Percentiles rank a stretch among this genome's conserved stretches.
Evolutionary conservation across 129 eudicot genomes (phyloP).

Genomic region (Tagetes erecta): DNA sequence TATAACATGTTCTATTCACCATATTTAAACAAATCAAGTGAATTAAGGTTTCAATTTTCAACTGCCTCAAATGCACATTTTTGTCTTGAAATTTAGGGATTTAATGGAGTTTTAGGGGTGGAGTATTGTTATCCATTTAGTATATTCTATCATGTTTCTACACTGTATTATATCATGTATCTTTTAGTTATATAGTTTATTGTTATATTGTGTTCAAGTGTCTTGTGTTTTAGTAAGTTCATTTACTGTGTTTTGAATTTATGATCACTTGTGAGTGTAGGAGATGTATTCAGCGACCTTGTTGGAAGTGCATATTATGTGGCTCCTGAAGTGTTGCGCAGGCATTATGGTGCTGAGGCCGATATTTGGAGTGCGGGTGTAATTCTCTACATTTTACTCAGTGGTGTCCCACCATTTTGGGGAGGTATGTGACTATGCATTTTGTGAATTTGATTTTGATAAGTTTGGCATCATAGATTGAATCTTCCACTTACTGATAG

Average conservation of each 20-base stretch:
- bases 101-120: background rate
- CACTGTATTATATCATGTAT: background rate
- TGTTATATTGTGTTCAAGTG: conserved; percentile 6
- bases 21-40: background rate
- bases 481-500: conserved; percentile 5
- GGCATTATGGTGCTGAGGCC: conserved; percentile 86
- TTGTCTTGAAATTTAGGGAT: background rate
- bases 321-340: conserved; percentile 92
- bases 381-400: conserved; percentile 84
- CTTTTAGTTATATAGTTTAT: background rate
- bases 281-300: conserved; percentile 83
- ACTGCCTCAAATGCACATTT: background rate
- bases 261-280: conserved; percentile 47
- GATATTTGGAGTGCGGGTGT: conserved; percentile 98
- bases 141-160: background rate
- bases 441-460: background rate
- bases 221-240: conserved; percentile 19
- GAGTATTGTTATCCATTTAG: background rate
- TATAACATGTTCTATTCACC: background rate
- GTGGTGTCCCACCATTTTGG: conserved; percentile 98
- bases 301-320: conserved; percentile 99
- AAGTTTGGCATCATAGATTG: conserved; percentile 15
- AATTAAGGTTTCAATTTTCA: background rate
- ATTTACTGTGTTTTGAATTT: conserved; percentile 16
- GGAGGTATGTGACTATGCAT: conserved; percentile 56